Base-by-base conservation (phyloP, 352 stramenopile genomes). In the Phytopythium chamaehyphon region DNA sequence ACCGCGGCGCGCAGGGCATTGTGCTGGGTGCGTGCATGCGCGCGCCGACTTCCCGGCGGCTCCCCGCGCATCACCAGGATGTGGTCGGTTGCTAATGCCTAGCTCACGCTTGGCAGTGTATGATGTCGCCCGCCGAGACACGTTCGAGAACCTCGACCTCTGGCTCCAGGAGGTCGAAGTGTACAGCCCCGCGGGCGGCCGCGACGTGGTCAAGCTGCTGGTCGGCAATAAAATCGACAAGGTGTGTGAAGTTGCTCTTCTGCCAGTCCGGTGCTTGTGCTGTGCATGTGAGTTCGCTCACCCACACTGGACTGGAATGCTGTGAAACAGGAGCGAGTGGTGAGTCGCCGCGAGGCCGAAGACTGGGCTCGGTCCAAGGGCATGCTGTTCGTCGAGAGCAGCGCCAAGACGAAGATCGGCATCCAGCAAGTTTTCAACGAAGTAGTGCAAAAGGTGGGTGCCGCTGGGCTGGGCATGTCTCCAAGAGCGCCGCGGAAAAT, bases 111-210 rank as follows among this genome's bases (percentile, higher is more conserved):
- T n/a, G n/a, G n/a, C 23, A 96, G 93, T 98, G 18, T 98, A 98
- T 59, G 96, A 99, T 62, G 96, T 99, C 15, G 95, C 95, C 33
- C 88, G 95, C 44, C 87, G 83, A 56, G 96, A 99, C 60, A 98
- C 92, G 39, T 99, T 99, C 73, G 96, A 98, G 62, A 98, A 98
- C 69, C 73, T 99, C 56, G 88, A 97, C 58, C 77, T 98, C 57
- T 99, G 96, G 96, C 75, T 99, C 21, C 95, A 98, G 69, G 96
- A 99, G 74, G 95, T 99, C 36, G 94, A 99, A 62, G 81, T 97
- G 56, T 99, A 99, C 72, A 97, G 76, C 62, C 90, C 93, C 7
- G 93, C 93, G 19, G 95, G 95, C 53, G 94, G 92, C 48, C 88
- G 94, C 59, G 92, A 97, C 42, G 95, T 99, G 28, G 95, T 99